Evolutionary conservation across 345 rosid genomes (phyloP), one percentile per base, ranked within the genome.

Genomic region (Eucalyptus shirleyi): DNA sequence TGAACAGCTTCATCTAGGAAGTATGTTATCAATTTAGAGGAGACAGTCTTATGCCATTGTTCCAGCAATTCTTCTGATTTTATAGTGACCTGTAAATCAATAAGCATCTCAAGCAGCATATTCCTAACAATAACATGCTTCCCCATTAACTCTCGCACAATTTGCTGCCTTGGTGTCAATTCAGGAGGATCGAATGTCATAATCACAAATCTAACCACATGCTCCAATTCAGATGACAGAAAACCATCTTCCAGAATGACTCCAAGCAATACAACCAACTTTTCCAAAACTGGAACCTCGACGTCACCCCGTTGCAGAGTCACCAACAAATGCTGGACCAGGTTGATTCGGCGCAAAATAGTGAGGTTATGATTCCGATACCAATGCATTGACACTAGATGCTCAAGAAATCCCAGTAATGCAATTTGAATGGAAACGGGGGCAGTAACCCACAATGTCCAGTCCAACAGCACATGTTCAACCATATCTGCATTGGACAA

Each of bases 311-410:
- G 95, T 93, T 98, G 99, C 91, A 98, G 93, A 82, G 99, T 98
- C 91, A 97, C 99, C 88, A 98, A 90, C 91, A 97, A 93, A 94
- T 97, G 99, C 89, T 98, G 99, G 87, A 98, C 99, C 92, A 98
- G 97, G 90, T 97, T 97, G 89, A 98, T 97, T 92, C 95, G 96
- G 26, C 99, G 99, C 89, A 98, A 94, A 92, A 97, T 93, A 13
- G 99, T 96, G 87, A 98, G 99, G 94, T 98, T 98, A 93, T 98
- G 99, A 93, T 94, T 97, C 93, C 99, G 94, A 91, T 98, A 98
- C 99, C 99, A 97, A 91, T 98, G 98, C 99, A 97, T 98, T 81
- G 99, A 98, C 86, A 98, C 99, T 88, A 98, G 95, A 92, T 98
- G 97, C 94, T 98, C 99, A 91, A 98, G 98, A 93, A 98, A 98